Evolutionary conservation across 352 stramenopile species (phyloP).

Genomic region (Globisporangium carolinianum): DNA sequence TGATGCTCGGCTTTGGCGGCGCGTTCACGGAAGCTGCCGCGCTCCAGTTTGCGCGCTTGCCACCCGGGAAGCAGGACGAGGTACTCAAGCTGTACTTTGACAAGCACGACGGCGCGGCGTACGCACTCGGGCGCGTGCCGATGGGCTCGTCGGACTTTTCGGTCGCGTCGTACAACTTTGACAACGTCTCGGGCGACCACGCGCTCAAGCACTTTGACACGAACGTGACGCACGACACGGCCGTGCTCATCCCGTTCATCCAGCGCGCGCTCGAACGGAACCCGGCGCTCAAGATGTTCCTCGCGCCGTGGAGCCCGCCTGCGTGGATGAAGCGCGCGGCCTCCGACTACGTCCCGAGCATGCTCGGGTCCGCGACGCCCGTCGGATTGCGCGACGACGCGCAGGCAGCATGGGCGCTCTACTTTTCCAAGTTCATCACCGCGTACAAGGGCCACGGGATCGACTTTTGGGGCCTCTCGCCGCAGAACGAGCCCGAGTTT

Average conservation of each 20-base stretch:
- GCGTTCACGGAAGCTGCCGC: conserved; percentile 90
- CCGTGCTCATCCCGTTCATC: conserved; percentile 83
- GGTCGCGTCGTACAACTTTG: conserved; percentile 79
- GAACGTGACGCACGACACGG: conserved; percentile 67
- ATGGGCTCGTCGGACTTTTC: conserved; percentile 92
- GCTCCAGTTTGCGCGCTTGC: conserved; percentile 82
- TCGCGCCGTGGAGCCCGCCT: conserved; percentile 84
- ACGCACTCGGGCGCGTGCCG: conserved; percentile 86
- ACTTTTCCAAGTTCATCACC: conserved; percentile 90
- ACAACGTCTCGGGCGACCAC: conserved; percentile 69
- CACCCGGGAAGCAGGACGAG: conserved; percentile 69
- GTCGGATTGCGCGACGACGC: conserved; percentile 44
- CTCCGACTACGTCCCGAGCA: conserved; percentile 47
- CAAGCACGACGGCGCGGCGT: conserved; percentile 64
- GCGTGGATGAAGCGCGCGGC: conserved; percentile 75
- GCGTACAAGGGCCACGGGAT: conserved; percentile 85
- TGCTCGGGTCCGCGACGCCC: conserved; percentile 49
- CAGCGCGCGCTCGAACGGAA: conserved; percentile 54
- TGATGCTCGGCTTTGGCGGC: conserved; percentile 88
- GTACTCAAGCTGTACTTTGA: conserved; percentile 87
- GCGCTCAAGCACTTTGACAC: conserved; percentile 70
- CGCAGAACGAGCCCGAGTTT: conserved; percentile 89
- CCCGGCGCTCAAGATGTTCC: conserved; percentile 77
- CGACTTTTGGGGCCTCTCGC: conserved; percentile 83
- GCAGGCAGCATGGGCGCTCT: conserved; percentile 76